Evolutionary conservation across 495 filamentous ascomycete genomes (phyloP).

Genomic region (Apiosordaria backusii): DNA sequence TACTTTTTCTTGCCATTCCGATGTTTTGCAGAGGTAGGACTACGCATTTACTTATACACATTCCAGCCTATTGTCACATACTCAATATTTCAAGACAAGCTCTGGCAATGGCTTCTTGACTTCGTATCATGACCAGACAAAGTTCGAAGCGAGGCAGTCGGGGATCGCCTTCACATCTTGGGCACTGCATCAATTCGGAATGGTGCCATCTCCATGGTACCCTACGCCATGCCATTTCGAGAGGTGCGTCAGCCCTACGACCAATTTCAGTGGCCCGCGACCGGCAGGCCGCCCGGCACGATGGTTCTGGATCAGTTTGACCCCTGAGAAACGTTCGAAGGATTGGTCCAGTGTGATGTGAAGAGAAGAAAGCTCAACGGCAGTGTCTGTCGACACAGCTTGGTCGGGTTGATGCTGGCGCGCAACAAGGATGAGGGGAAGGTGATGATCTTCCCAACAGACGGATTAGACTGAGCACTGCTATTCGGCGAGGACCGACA

Average conservation of each 20-base stretch:
- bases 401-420: neutral
- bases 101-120: neutral
- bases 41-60: constrained; percentile 1
- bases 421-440: neutral
- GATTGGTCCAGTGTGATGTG: constrained; percentile 3
- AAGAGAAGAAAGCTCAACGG: neutral
- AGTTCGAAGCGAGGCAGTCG: constrained; percentile 1
- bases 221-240: constrained; percentile 1
- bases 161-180: neutral
- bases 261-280: constrained; percentile 6
- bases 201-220: neutral
- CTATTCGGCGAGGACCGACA: constrained; percentile 2
- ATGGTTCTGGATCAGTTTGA: neutral
- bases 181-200: neutral
- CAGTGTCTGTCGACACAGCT: neutral
- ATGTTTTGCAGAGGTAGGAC: neutral
- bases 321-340: neutral
- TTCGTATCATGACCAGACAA: constrained; percentile 4
- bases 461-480: neutral
- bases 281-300: constrained; percentile 4
- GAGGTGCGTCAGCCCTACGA: constrained; percentile 17
- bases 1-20: neutral
- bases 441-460: neutral
- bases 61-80: neutral
- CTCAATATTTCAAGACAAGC: neutral